Conservation (phyloP, 495 filamentous ascomycete species). For the Lindgomyces ingoldianus region DNA sequence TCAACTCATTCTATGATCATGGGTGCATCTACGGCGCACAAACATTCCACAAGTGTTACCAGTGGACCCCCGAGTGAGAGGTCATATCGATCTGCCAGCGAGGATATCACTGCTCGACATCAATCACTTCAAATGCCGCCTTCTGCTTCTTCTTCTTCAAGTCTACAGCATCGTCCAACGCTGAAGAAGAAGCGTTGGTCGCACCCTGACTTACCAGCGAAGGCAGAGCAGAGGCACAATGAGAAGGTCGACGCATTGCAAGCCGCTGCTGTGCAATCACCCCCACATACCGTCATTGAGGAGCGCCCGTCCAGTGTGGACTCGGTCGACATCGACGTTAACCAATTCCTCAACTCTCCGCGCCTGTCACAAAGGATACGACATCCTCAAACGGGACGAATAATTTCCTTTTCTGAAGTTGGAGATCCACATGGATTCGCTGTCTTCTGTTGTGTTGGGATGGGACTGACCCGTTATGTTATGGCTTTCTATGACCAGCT, state of each 20-base stretch:
- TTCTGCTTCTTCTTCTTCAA: not conserved
- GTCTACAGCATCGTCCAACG: constrained; percentile 20
- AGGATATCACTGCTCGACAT: constrained; percentile 29
- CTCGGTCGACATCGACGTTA: constrained; percentile 79
- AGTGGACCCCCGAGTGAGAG: constrained; percentile 8
- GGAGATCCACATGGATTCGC: constrained; percentile 89
- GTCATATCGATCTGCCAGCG: constrained; percentile 30
- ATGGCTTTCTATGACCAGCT: constrained; percentile 98
- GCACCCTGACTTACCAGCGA: constrained; percentile 45
- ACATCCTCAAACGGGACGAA: constrained; percentile 80
- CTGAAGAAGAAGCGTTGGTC: constrained; percentile 41
- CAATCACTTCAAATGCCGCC: constrained; percentile 23
- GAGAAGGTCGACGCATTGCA: constrained; percentile 24
- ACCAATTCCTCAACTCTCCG: constrained; percentile 79
- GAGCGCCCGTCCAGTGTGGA: constrained; percentile 71
- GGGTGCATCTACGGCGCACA: constrained; percentile 20
- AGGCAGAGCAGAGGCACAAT: constrained; percentile 36
- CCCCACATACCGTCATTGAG: constrained; percentile 28
- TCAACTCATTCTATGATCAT: constrained; percentile 30
- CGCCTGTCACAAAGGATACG: constrained; percentile 82
- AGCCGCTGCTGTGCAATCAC: constrained; percentile 6
- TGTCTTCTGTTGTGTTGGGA: constrained; percentile 95
- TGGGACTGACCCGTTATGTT: constrained; percentile 95
- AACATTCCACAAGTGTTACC: constrained; percentile 14
- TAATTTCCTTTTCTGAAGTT: constrained; percentile 95